Evolutionary conservation across 352 stramenopile species (phyloP).

Genomic region (Thalassiosira pacifica): DNA sequence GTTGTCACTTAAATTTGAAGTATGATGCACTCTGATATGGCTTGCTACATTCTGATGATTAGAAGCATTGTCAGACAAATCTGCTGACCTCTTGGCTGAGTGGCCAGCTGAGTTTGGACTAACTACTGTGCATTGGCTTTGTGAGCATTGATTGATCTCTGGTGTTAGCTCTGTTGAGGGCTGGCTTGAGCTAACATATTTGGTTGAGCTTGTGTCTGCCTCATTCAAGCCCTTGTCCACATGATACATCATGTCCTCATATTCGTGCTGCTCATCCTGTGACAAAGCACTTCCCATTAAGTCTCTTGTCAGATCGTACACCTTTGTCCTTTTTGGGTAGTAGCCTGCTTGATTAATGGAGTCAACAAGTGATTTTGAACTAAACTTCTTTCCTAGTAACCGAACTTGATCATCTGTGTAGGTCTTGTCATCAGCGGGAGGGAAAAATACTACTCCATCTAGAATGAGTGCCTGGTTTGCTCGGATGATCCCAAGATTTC

Average conservation of each 20-base stretch:
- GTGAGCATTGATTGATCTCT: too few species aligned
- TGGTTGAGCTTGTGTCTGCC: too few species aligned
- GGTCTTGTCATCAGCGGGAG: neutral
- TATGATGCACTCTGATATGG: too few species aligned
- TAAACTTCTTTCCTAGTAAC: neutral
- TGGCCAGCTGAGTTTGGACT: too few species aligned
- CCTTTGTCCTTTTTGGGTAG: neutral
- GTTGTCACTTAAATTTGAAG: too few species aligned
- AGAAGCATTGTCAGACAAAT: too few species aligned
- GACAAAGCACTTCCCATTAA: neutral
- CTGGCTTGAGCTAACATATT: too few species aligned
- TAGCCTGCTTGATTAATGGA: neutral
- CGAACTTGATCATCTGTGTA: slow-evolving; percentile 3
- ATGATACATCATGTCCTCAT: neutral
- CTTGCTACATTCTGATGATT: too few species aligned
- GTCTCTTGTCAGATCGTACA: neutral
- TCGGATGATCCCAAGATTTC: neutral
- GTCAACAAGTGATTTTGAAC: neutral
- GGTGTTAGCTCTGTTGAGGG: too few species aligned
- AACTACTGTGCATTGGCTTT: too few species aligned
- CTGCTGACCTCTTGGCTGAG: too few species aligned
- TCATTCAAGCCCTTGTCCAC: too few species aligned
- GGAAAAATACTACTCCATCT: slow-evolving; percentile 1
- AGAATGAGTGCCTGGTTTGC: neutral
- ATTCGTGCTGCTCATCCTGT: neutral